Base-by-base conservation (phyloP, 2,329 filamentous ascomycete species). In the Aspergillus sp. region DNA sequence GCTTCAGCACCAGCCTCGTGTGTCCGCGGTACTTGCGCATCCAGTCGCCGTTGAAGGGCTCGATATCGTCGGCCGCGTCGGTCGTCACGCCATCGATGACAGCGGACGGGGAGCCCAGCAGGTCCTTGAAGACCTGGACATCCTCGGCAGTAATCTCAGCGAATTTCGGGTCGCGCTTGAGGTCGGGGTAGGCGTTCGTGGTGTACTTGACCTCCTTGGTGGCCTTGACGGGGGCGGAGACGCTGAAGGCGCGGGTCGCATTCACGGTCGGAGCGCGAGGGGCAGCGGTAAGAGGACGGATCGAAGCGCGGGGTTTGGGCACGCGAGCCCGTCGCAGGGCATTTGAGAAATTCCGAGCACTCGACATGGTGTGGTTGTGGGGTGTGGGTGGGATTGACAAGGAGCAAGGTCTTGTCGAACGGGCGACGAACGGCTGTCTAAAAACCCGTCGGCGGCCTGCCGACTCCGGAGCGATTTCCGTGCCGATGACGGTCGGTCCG, bases 11-110 rank as follows among this genome's bases (percentile, higher is more conserved):
- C 26, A 99, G 81, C 71, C 88, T 87, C 62, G 91, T 87, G 77
- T 97, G 92, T 31, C 95, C 96, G 62, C 91, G 88, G 81, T 96
- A 99, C 80, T 99, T 99, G 77, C 91, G 89, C 93, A 99, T 97
- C 95, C 96, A 99, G 79, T 99, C 95, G 73, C 88, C 87, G 78
- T 99, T 99, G 84, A 92, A 99, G 7, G 90, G 85, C 73, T 95
- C 91, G 65, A 98, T 84, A 73, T 98, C 95, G 69, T 91, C 90
- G 2, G 83, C 80, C 14, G 87, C 87, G 75, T 93, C 87, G 66
- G 86, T 77, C 3, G 87, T 91, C 56, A 96, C 84, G 54, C 91
- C 91, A 73, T 97, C 93, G 62, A 98, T 86, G 54, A 97, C 83
- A 2, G 92, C 92, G 39, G 90, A 90, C 39, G 89, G 86, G 52